These are phyloP conservation scores for Colletotrichum endophyticum DNA, from an alignment of 2,329 filamentous ascomycete genomes.

Conservation along the genomic window DNA sequence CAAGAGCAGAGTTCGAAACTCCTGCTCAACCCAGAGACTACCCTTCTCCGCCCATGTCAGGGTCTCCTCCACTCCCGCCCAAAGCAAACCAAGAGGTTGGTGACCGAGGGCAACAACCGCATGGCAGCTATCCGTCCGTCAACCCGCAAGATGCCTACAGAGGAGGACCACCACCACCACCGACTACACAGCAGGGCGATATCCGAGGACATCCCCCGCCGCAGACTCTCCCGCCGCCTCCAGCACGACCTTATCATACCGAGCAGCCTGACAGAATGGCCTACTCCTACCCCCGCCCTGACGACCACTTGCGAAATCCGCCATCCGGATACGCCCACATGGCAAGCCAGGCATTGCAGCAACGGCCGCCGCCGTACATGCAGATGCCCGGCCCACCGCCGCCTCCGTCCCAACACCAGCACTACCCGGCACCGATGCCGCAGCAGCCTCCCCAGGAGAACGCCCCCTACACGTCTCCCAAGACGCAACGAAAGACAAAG, in stretches of 20 bases:
- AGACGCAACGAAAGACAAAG: conserved; percentile 72
- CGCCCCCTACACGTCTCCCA: conserved; percentile 58
- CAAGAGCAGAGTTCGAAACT: conserved; percentile 57
- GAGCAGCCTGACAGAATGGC: conserved; percentile 44
- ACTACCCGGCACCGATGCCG: conserved; percentile 33
- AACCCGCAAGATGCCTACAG: conserved; percentile 57
- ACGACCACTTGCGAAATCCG: conserved; percentile 39
- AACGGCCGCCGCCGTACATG: conserved; percentile 21
- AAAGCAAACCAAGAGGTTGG: conserved; percentile 63
- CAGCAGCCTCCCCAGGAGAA: conserved; percentile 42
- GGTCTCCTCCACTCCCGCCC: conserved; percentile 66
- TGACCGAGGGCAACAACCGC: conserved; percentile 55
- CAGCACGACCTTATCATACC: conserved; percentile 40
- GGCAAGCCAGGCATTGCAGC: conserved; percentile 19
- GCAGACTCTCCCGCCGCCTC: conserved; percentile 31
- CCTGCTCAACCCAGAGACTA: conserved; percentile 64
- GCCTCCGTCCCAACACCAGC: conserved; percentile 29
- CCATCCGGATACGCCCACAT: conserved; percentile 14
- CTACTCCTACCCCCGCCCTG: conserved; percentile 44
- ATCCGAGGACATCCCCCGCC: conserved; percentile 29
- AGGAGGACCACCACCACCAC: conserved; percentile 31
- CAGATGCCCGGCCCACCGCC: conserved; percentile 33
- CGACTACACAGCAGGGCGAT: conserved; percentile 38
- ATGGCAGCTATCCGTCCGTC: conserved; percentile 47
- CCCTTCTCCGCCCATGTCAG: conserved; percentile 78